These are phyloP conservation scores for Xerocomellus intermedius DNA, from an alignment of 768 basidiomycete species.

Conservation along the genomic window DNA sequence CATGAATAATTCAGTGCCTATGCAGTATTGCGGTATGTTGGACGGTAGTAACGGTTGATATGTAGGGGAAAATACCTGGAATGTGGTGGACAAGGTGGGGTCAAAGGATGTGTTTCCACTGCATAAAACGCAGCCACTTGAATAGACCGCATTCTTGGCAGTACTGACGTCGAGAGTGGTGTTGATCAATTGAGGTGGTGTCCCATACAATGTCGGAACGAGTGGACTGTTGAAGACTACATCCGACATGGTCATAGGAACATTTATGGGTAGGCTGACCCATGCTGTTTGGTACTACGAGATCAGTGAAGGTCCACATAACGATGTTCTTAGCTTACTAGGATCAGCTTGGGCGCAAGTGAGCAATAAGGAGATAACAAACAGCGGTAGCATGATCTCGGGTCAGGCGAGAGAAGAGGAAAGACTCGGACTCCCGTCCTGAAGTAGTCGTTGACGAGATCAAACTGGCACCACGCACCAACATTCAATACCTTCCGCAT, in stretches of 20 bases:
- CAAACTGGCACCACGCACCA: background rate
- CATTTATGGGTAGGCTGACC: conserved; percentile 17
- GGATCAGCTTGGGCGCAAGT: background rate
- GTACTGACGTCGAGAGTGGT: conserved; percentile 18
- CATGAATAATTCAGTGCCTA: conserved; percentile 14
- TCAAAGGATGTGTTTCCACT: conserved; percentile 18
- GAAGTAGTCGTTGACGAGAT: background rate
- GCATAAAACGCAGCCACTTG: conserved; percentile 21
- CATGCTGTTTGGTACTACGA: conserved; percentile 8
- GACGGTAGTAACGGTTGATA: background rate
- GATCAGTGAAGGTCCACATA: background rate
- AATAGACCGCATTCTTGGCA: conserved; percentile 20
- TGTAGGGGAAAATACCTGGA: conserved; percentile 9
- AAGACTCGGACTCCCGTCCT: background rate
- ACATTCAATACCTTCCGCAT: background rate
- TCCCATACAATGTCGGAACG: conserved; percentile 17
- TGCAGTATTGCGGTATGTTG: background rate
- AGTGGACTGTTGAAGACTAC: conserved; percentile 15
- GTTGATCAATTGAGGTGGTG: conserved; percentile 16
- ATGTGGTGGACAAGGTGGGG: conserved; percentile 11
- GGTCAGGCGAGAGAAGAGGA: background rate
- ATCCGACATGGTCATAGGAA: conserved; percentile 11
- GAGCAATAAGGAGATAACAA: background rate
- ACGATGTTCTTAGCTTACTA: background rate
- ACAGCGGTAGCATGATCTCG: background rate